These are phyloP conservation scores for Psilocybe tampanensis DNA, from an alignment of 768 basidiomycete species.

Conservation along the genomic window DNA sequence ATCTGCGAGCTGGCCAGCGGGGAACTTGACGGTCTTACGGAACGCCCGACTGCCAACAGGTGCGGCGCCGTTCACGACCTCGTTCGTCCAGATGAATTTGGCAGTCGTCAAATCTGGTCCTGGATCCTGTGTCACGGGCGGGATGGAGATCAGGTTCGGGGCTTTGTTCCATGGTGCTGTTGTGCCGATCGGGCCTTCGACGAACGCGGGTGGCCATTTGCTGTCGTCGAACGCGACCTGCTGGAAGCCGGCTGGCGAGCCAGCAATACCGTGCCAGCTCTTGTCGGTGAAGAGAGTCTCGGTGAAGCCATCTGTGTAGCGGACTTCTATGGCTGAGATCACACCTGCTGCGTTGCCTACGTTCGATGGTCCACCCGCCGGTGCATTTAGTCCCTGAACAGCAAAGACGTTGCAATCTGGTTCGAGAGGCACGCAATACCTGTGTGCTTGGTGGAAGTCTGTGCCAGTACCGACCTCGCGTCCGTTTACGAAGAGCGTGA, in stretches of 20 bases:
- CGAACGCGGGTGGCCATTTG: conserved; percentile 27
- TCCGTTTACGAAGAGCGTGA: conserved; percentile 34
- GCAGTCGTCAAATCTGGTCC: background rate
- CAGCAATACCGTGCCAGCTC: conserved; percentile 26
- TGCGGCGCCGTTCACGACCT: background rate
- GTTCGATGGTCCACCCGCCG: background rate
- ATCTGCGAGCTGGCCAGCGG: background rate
- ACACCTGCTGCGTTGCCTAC: conserved; percentile 19
- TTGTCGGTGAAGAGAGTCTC: conserved; percentile 31
- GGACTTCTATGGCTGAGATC: conserved; percentile 28
- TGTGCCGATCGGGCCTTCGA: conserved; percentile 15
- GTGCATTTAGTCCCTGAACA: conserved; percentile 22
- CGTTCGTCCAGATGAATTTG: conserved; percentile 9
- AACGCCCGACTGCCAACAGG: conserved; percentile 4
- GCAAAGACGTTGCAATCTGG: conserved; percentile 32
- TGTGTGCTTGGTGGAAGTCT: conserved; percentile 21
- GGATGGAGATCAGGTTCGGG: background rate
- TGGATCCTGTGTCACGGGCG: background rate
- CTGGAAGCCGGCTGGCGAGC: conserved; percentile 29
- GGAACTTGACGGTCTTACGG: conserved; percentile 10
- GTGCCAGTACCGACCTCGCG: conserved; percentile 23
- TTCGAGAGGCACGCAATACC: conserved; percentile 29
- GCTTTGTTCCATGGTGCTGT: conserved; percentile 1
- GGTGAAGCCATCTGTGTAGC: conserved; percentile 30
- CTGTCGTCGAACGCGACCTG: conserved; percentile 29